Conservation (phyloP, 805 yeast species). For the Metschnikowia cerradonensis region DNA sequence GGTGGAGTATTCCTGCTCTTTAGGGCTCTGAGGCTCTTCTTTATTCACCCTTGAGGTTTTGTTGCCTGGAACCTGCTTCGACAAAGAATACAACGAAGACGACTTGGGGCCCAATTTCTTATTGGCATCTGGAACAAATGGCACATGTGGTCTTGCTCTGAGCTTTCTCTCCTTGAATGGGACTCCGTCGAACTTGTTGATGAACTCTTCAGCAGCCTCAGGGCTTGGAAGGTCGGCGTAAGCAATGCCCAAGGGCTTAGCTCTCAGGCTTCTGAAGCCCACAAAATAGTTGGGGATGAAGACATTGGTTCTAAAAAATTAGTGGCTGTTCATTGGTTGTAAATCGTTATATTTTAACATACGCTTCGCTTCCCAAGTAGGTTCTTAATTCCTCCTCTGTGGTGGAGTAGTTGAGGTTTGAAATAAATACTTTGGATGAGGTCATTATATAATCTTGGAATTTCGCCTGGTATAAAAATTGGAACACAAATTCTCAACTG, state of each 20-base stretch:
- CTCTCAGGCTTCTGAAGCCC: constrained; percentile 39
- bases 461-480: background rate
- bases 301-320: constrained; percentile 26
- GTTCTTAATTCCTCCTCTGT: constrained; percentile 50
- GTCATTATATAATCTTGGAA: background rate
- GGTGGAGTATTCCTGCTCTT: constrained; percentile 25
- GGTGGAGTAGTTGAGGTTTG: constrained; percentile 50
- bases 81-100: background rate
- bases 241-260: constrained; percentile 53
- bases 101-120: background rate
- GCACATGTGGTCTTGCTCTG: constrained; percentile 39
- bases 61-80: background rate
- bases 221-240: constrained; percentile 33
- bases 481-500: background rate
- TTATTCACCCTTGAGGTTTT: constrained; percentile 5
- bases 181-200: constrained; percentile 23
- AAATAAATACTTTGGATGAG: constrained; percentile 39
- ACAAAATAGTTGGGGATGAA: constrained; percentile 54
- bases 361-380: constrained; percentile 45
- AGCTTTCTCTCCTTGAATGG: constrained; percentile 36
- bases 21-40: constrained; percentile 1
- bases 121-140: constrained; percentile 24
- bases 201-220: constrained; percentile 28
- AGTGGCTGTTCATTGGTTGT: background rate
- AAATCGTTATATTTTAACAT: constrained; percentile 4